Percentiles rank a stretch among this genome's conserved stretches.
phyloP scores from a whole-genome alignment of 2,329 filamentous ascomycete genomes.

The Venturia oleaginea region DNA sequence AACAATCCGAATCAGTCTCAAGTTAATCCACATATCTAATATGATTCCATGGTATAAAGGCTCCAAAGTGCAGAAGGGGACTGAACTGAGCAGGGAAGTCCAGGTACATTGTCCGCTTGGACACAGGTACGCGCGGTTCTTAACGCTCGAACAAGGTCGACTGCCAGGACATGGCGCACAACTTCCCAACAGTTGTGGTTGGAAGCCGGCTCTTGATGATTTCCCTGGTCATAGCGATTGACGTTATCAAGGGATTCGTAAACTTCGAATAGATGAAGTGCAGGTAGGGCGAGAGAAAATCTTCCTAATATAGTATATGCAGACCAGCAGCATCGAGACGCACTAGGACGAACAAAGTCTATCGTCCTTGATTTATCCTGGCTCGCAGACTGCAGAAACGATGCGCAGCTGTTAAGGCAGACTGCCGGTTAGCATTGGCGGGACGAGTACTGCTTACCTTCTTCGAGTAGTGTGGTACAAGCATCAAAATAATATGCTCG shows the following conservation, averaged over 20 bases:
- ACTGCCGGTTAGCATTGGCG: not conserved
- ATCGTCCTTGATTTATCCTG: not conserved
- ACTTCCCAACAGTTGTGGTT: not conserved
- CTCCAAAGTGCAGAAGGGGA: not conserved
- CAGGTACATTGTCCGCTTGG: not conserved
- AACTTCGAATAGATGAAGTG: not conserved
- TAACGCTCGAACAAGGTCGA: not conserved
- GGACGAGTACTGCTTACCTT: not conserved
- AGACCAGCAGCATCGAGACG: not conserved
- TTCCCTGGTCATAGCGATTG: not conserved
- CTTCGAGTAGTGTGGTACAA: not conserved
- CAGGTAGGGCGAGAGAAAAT: not conserved
- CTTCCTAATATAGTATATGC: not conserved
- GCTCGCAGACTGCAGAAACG: not conserved
- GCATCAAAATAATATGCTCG: not conserved
- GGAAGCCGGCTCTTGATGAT: not conserved
- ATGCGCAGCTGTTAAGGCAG: not conserved
- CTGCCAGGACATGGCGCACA: not conserved
- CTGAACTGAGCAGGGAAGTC: not conserved
- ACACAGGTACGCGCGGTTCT: not conserved
- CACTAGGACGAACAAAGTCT: not conserved
- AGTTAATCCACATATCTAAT: not conserved
- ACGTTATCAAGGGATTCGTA: not conserved
- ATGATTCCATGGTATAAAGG: not conserved
- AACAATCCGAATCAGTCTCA: not conserved